Evolutionary conservation across 208 protist species (phyloP).

Genomic region (Wallacemonas sp.): DNA sequence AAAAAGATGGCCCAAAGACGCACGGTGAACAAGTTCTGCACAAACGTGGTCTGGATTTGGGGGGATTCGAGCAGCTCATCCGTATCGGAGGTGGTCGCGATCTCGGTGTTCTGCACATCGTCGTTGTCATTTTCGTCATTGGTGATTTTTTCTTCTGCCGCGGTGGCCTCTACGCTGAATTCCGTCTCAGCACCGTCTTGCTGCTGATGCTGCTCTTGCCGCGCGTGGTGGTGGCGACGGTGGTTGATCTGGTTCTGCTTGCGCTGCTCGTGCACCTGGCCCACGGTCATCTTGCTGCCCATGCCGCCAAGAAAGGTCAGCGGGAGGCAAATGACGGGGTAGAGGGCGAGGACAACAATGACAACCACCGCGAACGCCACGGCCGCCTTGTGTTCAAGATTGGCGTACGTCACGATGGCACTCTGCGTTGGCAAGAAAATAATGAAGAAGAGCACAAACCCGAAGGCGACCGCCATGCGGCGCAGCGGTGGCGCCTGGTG

Average conservation of each 20-base stretch:
- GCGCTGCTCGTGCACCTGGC: not conserved
- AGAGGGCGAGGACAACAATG: conserved; percentile 13
- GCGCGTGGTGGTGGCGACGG: conserved; percentile 1
- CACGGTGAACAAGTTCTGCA: conserved; percentile 25
- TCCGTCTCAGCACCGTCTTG: not conserved
- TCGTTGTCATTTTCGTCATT: too few species aligned
- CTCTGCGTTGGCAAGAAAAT: conserved; percentile 40
- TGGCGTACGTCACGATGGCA: conserved; percentile 27
- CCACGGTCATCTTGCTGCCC: not conserved
- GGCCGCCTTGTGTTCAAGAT: conserved; percentile 17
- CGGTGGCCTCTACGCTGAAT: too few species aligned
- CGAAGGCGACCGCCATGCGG: conserved; percentile 29
- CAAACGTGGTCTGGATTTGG: conserved; percentile 34
- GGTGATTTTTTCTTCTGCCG: too few species aligned
- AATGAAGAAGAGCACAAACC: conserved; percentile 29
- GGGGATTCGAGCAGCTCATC: conserved; percentile 26
- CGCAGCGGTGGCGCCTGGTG: conserved; percentile 24
- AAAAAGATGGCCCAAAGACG: conserved; percentile 30
- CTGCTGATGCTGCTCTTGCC: too few species aligned
- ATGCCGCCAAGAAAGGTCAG: conserved; percentile 17
- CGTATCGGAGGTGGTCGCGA: conserved; percentile 9
- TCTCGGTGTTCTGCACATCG: not conserved
- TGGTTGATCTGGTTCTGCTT: not conserved
- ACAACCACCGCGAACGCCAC: conserved; percentile 29
- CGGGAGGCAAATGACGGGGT: conserved; percentile 26